These are phyloP conservation scores for Juglanconis oblonga DNA, from an alignment of 2,329 filamentous ascomycete genomes.

Conservation along the genomic window DNA sequence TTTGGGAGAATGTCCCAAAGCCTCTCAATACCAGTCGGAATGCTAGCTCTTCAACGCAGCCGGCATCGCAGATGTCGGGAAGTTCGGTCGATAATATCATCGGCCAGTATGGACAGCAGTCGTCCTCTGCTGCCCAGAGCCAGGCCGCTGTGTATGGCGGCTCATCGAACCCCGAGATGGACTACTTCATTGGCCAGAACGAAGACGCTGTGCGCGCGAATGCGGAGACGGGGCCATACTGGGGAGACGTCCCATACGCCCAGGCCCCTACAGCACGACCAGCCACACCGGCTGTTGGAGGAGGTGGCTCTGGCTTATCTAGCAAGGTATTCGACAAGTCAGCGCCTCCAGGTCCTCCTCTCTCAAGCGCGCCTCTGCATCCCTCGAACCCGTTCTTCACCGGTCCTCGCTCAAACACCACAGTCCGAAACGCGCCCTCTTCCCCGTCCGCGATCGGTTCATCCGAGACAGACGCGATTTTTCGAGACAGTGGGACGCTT, in stretches of 20 bases:
- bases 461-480: not conserved
- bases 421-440: not conserved
- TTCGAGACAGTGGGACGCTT: not conserved
- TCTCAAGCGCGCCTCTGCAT: not conserved
- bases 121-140: conserved; percentile 9
- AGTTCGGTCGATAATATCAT: conserved; percentile 33
- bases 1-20: not conserved
- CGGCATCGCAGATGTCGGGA: conserved; percentile 22
- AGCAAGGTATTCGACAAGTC: not conserved
- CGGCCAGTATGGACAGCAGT: conserved; percentile 26
- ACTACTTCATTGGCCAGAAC: not conserved
- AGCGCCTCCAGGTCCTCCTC: not conserved
- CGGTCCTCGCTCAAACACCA: no score
- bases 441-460: not conserved
- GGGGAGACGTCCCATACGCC: not conserved
- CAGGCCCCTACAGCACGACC: no score
- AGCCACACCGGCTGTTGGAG: not conserved
- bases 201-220: not conserved
- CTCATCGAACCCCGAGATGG: not conserved
- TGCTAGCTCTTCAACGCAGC: not conserved
- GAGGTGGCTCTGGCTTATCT: not conserved
- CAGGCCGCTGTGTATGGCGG: not conserved
- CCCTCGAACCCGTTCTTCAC: not conserved
- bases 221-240: not conserved
- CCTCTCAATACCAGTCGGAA: not conserved